Base-by-base conservation (phyloP, 2,329 filamentous ascomycete species). In the Tolypocladium tropicale region DNA sequence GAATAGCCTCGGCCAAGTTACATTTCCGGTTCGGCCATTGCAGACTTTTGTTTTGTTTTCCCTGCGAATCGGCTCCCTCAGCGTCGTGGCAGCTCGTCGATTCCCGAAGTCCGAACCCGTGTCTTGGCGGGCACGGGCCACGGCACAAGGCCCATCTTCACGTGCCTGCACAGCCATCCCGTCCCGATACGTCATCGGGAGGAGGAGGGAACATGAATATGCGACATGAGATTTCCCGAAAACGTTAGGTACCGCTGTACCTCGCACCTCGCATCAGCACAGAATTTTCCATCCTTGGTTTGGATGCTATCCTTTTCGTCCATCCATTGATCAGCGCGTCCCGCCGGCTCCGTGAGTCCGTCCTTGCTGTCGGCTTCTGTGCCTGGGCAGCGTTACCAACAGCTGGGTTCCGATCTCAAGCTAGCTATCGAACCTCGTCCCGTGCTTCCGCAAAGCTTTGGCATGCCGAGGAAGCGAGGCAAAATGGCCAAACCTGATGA, bases 401-500 rank as follows among this genome's bases (percentile, higher is more conserved):
- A 3, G 11, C 39, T 11, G n/a, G 4, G 25, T 49, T 30, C 10
- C 16, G 46, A 48, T 23, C n/a, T 10, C 46, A 32, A 32, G 14
- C 28, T 28, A 49, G 46, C 28, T 50, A 16, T 50, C 46, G 46
- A 18, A 6, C 18, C 32, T 12, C 28, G n/a, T 50, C n/a, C 46
- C 18, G 7, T 33, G 16, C 46, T 10, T n/a, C 18, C 25, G 21
- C 18, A 21, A 10, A 30, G 34, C 51, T 41, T 21, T 11, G 14
- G 2, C 34, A 25, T 16, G 30, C n/a, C 33, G 32, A 30, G 32
- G 23, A 28, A 14, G 23, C 51, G 10, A 34, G 12, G 51, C 32
- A 41, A 48, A 10, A 59, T 57, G 56, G 43, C 57, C 10, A 43
- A 53, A 30, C 33, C 23, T 4, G 46, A 54, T 32, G 46, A 25